Evolutionary conservation across 2,329 filamentous ascomycete species (phyloP), one percentile per base, ranked within the genome.

Genomic region (Lomentospora prolificans): DNA sequence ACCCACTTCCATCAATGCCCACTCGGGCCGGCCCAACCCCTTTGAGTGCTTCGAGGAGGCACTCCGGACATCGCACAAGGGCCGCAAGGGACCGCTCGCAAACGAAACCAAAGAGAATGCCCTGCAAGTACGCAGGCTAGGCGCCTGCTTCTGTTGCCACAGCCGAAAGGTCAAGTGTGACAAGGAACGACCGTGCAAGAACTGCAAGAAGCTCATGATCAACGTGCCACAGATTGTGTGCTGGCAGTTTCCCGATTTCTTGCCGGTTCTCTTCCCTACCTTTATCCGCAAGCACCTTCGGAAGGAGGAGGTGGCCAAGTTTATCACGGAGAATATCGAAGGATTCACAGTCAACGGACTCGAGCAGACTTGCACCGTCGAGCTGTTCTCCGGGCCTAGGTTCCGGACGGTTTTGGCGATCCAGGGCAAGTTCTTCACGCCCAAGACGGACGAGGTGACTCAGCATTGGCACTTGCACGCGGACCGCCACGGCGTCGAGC

Each of bases 81-180:
- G 79, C 2, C 72, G 79, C 53, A 82, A 82, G 62, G 79, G 79
- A 0, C 78, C 79, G 1, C 65, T 82, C 36, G 75, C 77, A 25
- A 70, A 75, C 50, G 73, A 76, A n/a, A 77, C 73, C 28, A 80
- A 80, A 63, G 71, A 79, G 64, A 76, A 71, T 50, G 79, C 79
- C 1, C 69, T 81, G 2, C 72, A 78, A 56, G 77, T 82, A 9
- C 73, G 79, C 14, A 72, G 78, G 30, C 65, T 72, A 3, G 79
- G 79, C 4, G 79, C 79, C 8, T 82, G 79, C 63, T 82, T 82
- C 67, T 80, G 77, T 67, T 82, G 79, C 62, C 78, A 79, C 62
- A 76, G 75, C 57, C 76, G 79, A 60, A 82, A 82, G 64, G 79
- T 82, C 55, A 78, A 76, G 64, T 82, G 79, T 59, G 77, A 80